Base-by-base conservation (phyloP, 164 flowering plant species). In the Berberis vulgaris region DNA sequence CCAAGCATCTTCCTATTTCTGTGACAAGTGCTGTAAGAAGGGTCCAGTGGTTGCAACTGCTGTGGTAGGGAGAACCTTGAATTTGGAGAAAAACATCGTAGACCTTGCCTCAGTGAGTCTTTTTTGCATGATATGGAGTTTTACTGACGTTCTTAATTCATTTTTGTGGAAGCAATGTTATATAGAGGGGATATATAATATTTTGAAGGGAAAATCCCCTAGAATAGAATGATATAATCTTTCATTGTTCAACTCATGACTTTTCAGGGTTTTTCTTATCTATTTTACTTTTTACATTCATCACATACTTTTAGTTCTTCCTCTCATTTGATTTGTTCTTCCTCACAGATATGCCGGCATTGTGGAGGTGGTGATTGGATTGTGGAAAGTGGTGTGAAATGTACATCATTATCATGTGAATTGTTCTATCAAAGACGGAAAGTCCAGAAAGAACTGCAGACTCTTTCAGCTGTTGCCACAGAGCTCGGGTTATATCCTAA, bases 341-440 rank as follows among this genome's bases (percentile, higher is more conserved):
- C 58, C 40, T 44, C 59, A 6, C 79, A 93, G 97, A 87, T 94
- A 72, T 94, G 99, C 65, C 74, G 81, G 59, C 87, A 89, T 66
- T 94, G 99, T 67, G 97, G 97, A 58, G 97, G 97, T 38, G 96
- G 90, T 5, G 96, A 89, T 67, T 81, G 92, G 94, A 41, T 83
- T 43, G 43, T 83, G 26, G 96, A 91, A 68, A 79, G 84, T 66
- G 96, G 97, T 7, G 80, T 91, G 54, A 91, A 91, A 74, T 91
- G 99, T 77, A 84, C 74, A 10, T 89, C 96, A 5, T 86, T 94
- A 26, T 88, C 96, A n/a, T 89, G 99, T 72, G 66, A 88, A 0
- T 84, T 94, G 63, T 94, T 87, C 73, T 91, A 80, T 44, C 94
- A 91, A 74, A 83, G 97, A 67, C 77, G 83, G 6, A 91, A 94